A percentile compares a stretch with the other conserved stretches of the same genome.
Evolutionary conservation across 1,139 yeast species (phyloP).

Genomic region (Debaryomyces fabryi): DNA sequence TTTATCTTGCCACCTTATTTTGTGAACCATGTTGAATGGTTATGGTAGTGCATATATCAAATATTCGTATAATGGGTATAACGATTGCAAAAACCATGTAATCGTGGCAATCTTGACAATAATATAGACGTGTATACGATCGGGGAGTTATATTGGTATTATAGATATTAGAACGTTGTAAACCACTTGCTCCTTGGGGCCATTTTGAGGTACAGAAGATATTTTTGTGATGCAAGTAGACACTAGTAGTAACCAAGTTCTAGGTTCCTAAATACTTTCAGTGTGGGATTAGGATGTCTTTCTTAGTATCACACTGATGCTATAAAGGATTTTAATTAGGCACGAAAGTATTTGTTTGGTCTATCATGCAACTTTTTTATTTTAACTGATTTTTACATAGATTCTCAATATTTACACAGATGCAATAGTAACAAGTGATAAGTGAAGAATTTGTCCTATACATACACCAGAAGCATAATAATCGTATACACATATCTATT

Average conservation of each 20-base stretch:
- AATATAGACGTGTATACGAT: not conserved
- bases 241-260: not conserved
- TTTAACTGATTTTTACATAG: not conserved
- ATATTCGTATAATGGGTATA: not conserved
- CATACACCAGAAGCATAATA: no score
- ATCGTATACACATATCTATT: no score
- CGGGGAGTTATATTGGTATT: not conserved
- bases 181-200: no score
- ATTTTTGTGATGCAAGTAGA: no score
- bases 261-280: not conserved
- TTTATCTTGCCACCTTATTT: constrained; percentile 9
- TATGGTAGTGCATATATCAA: constrained; percentile 6
- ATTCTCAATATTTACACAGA: not conserved
- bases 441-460: no score
- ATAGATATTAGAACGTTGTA: no score
- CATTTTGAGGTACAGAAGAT: no score
- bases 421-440: not conserved
- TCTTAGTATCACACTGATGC: no score
- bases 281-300: no score
- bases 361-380: not conserved
- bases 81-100: constrained; percentile 2
- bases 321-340: no score
- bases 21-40: not conserved
- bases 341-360: not conserved
- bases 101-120: not conserved